A percentile compares a stretch with the other conserved stretches of the same genome.
Conservation (phyloP, 768 basidiomycete genomes). For the Phaffia tasmanica region DNA sequence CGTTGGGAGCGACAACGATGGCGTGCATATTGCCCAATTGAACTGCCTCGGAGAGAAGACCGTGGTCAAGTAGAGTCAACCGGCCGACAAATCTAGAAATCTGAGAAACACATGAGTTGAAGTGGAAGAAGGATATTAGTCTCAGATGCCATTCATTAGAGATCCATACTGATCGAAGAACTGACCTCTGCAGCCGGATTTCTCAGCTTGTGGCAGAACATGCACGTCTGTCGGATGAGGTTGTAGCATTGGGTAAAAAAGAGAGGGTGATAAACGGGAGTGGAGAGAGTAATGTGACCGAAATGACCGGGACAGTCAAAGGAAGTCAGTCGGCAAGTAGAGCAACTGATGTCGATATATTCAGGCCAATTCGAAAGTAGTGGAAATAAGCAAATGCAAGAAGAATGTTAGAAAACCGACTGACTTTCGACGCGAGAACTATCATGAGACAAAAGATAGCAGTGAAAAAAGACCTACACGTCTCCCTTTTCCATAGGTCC, state of each 20-base stretch:
- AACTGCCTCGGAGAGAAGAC: constrained; percentile 70
- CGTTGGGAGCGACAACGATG: constrained; percentile 27
- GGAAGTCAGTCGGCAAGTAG: constrained; percentile 83
- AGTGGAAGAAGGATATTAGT: constrained; percentile 1
- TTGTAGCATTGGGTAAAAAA: constrained; percentile 88
- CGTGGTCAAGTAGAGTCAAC: constrained; percentile 75
- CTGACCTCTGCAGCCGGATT: constrained; percentile 57
- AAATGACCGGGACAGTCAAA: constrained; percentile 96
- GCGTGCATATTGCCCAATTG: constrained; percentile 59
- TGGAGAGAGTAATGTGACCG: constrained; percentile 91
- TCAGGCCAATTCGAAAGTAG: neutral
- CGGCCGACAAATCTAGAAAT: constrained; percentile 74
- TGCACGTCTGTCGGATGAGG: constrained; percentile 71
- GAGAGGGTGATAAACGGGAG: constrained; percentile 89
- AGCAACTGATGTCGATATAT: constrained; percentile 50
- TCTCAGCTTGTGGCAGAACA: constrained; percentile 92
- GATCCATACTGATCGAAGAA: constrained; percentile 30
- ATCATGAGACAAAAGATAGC: no score
- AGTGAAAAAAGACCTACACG: constrained; percentile 52
- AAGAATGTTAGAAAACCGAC: neutral
- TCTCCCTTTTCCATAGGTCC: constrained; percentile 81
- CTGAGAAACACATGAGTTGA: constrained; percentile 39
- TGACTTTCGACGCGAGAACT: neutral
- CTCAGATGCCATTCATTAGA: neutral
- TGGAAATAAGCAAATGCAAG: constrained; percentile 3